phyloP scores from a whole-genome alignment of 805 yeast genomes.

The Lipomyces lipofer region DNA sequence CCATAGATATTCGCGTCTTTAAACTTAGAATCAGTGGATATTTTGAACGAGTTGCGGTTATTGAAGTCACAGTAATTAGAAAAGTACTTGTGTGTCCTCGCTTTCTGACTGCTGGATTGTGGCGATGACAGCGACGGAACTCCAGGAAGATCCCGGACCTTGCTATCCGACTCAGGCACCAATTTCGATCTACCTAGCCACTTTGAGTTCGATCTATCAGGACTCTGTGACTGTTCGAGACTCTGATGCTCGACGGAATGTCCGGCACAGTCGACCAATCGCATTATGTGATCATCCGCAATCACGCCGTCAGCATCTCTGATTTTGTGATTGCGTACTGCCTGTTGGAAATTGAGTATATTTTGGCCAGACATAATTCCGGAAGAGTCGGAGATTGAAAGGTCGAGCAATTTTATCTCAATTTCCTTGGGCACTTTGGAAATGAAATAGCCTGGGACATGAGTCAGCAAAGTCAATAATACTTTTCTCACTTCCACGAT shows the following conservation, averaged over 20 bases:
- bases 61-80: conserved; percentile 3
- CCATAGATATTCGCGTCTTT: conserved; percentile 43
- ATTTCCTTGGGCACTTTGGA: conserved; percentile 49
- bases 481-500: background rate
- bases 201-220: conserved; percentile 6
- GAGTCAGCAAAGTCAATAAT: background rate
- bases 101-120: background rate
- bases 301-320: conserved; percentile 35
- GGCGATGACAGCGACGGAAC: conserved; percentile 14
- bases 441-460: conserved; percentile 45
- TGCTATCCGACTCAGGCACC: conserved; percentile 41
- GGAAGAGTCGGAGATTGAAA: conserved; percentile 40
- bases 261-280: background rate
- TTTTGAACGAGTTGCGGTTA: background rate
- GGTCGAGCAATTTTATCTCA: conserved; percentile 24
- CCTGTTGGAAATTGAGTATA: conserved; percentile 11
- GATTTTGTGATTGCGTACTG: conserved; percentile 7
- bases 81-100: conserved; percentile 3
- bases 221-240: conserved; percentile 26
- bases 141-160: conserved; percentile 14
- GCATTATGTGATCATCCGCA: conserved; percentile 52
- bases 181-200: too few species aligned
- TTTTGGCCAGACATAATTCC: conserved; percentile 40
- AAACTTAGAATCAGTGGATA: conserved; percentile 10
- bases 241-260: too few species aligned